Conservation (phyloP, 2,329 filamentous ascomycete genomes). For the Claviceps digitariae region DNA sequence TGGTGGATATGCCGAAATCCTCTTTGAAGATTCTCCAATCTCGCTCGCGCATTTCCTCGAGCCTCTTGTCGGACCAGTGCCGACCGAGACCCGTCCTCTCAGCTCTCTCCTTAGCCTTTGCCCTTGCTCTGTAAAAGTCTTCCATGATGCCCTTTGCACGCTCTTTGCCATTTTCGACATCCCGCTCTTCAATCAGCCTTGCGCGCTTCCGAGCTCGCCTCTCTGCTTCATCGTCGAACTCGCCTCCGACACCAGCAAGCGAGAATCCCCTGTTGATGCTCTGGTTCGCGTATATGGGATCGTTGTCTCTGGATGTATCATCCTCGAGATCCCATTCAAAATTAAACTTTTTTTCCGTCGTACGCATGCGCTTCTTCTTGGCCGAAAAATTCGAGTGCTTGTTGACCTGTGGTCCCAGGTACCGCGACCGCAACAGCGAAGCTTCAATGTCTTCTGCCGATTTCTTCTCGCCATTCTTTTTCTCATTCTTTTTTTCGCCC, state of each 20-base stretch:
- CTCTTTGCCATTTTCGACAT: constrained; percentile 60
- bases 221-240: constrained; percentile 41
- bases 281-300: constrained; percentile 53
- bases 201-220: constrained; percentile 44
- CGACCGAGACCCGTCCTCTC: constrained; percentile 67
- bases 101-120: constrained; percentile 57
- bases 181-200: constrained; percentile 57
- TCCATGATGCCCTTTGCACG: constrained; percentile 72
- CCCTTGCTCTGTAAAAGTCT: constrained; percentile 53
- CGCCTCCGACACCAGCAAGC: constrained; percentile 36
- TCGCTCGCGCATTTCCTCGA: constrained; percentile 89
- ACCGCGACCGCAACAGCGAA: constrained; percentile 61
- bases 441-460: constrained; percentile 55
- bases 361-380: constrained; percentile 87
- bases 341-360: constrained; percentile 95
- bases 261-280: constrained; percentile 19
- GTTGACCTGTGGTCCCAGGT: constrained; percentile 84
- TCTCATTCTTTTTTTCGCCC: constrained; percentile 26
- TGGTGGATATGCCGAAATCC: constrained; percentile 92
- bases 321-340: constrained; percentile 96
- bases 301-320: constrained; percentile 58
- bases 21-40: constrained; percentile 99
- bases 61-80: constrained; percentile 88
- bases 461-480: constrained; percentile 21
- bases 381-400: constrained; percentile 76